Evolutionary conservation across 2,329 filamentous ascomycete species (phyloP).

Genomic region (Chaetomium strumarium): DNA sequence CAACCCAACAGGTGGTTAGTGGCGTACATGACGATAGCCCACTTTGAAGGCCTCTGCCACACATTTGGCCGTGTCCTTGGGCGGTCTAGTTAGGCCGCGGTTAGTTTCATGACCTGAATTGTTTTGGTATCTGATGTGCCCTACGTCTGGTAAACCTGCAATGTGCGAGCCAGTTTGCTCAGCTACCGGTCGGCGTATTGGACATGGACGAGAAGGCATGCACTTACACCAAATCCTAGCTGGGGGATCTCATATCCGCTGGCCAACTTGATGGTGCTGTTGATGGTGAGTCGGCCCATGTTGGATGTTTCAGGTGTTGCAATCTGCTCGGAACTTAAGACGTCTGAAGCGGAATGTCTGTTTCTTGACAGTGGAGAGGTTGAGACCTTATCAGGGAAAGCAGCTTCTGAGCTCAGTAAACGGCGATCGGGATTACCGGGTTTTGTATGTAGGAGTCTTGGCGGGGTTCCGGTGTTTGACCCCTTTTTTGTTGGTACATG

Average conservation of each 20-base stretch:
- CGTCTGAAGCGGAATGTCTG: too few species aligned
- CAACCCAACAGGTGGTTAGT: not conserved
- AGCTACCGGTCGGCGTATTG: not conserved
- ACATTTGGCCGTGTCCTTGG: conserved; percentile 33
- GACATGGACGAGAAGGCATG: not conserved
- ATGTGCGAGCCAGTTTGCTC: not conserved
- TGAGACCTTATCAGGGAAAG: too few species aligned
- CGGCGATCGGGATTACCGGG: too few species aligned
- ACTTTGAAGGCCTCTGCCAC: conserved; percentile 42
- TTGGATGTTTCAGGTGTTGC: conserved; percentile 16
- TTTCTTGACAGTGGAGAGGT: too few species aligned
- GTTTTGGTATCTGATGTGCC: not conserved
- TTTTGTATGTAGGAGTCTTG: too few species aligned
- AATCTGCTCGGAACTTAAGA: too few species aligned
- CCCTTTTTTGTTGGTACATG: too few species aligned
- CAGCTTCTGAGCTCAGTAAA: too few species aligned
- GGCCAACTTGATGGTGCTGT: conserved; percentile 47
- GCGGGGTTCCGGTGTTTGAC: too few species aligned
- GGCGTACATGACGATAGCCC: conserved; percentile 49
- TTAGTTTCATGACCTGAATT: not conserved
- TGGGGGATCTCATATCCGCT: conserved; percentile 49
- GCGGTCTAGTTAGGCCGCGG: not conserved
- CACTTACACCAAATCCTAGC: conserved; percentile 49
- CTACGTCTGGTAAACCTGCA: conserved; percentile 50
- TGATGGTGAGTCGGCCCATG: conserved; percentile 44